Percentiles rank a stretch among this genome's conserved stretches.
Evolutionary conservation across 805 yeast species (phyloP).

Genomic region (Kodamaea laetipori): DNA sequence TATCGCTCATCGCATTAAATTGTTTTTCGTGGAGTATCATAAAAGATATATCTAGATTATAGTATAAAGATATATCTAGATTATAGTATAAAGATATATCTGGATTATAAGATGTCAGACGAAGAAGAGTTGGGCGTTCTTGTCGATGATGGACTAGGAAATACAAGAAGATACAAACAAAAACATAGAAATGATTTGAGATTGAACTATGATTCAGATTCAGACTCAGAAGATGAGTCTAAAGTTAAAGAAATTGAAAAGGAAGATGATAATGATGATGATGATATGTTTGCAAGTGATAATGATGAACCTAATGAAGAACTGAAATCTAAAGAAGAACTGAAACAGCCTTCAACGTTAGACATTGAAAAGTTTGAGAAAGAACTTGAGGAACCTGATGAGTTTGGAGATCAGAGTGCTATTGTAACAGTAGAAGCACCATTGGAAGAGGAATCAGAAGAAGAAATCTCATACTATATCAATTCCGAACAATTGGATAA

Average conservation of each 20-base stretch:
- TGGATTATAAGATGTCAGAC: slow-evolving; percentile 8
- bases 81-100: no score
- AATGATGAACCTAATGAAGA: slow-evolving; percentile 33
- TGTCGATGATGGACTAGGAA: slow-evolving; percentile 17
- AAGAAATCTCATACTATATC: slow-evolving; percentile 22
- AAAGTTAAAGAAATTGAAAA: slow-evolving; percentile 8
- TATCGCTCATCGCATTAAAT: not conserved
- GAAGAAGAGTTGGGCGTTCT: slow-evolving; percentile 8
- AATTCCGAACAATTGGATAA: slow-evolving; percentile 26
- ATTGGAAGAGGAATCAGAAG: slow-evolving; percentile 16
- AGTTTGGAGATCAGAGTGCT: slow-evolving; percentile 30
- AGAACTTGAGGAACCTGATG: slow-evolving; percentile 20
- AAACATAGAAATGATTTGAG: slow-evolving; percentile 20
- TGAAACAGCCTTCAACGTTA: slow-evolving; percentile 17
- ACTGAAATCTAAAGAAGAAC: slow-evolving; percentile 14
- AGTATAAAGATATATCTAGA: no score
- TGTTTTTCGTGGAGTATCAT: no score
- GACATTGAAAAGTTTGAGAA: slow-evolving; percentile 41
- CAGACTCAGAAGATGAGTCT: slow-evolving; percentile 19
- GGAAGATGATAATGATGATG: slow-evolving; percentile 40
- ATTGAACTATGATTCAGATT: slow-evolving; percentile 29
- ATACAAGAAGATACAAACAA: slow-evolving; percentile 16
- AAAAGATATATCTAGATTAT: no score
- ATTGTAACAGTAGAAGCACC: no score
- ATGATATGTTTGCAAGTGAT: slow-evolving; percentile 47